A percentile compares a stretch with the other conserved stretches of the same genome.
Evolutionary conservation across 1,284 basidiomycete species (phyloP).

Genomic region (Rhodofomes roseus): DNA sequence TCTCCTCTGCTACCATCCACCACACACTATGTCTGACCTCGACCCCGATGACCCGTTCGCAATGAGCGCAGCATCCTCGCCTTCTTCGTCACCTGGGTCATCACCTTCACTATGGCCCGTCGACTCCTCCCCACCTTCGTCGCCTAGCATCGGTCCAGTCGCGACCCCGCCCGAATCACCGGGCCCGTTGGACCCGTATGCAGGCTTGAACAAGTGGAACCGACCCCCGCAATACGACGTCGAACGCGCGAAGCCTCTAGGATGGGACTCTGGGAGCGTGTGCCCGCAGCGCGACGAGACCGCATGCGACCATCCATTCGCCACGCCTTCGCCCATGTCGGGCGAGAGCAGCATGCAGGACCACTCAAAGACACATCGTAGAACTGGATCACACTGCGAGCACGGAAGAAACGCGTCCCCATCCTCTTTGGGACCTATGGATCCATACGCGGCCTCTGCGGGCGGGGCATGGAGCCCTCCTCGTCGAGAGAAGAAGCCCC

Average conservation of each 20-base stretch:
- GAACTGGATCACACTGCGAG: neutral
- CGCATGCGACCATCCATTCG: constrained; percentile 1
- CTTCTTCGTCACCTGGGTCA: constrained; percentile 17
- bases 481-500: constrained; percentile 16
- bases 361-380: no score
- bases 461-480: constrained; percentile 18
- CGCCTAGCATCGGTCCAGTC: constrained; percentile 12
- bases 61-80: constrained; percentile 3
- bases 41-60: constrained; percentile 1
- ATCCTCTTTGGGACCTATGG: neutral
- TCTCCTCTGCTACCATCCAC: neutral
- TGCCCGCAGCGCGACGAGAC: neutral
- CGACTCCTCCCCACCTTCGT: constrained; percentile 22
- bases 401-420: neutral
- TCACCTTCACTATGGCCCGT: constrained; percentile 15
- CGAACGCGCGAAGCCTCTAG: constrained; percentile 11
- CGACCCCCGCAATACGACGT: constrained; percentile 18
- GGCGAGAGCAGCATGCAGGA: neutral
- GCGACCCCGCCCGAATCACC: constrained; percentile 22
- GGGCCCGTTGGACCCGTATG: constrained; percentile 23
- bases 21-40: neutral
- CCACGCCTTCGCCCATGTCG: neutral
- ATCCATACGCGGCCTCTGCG: constrained; percentile 20
- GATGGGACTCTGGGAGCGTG: neutral
- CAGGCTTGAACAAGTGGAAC: constrained; percentile 25